phyloP scores from a whole-genome alignment of 1,139 yeast species.

The Kazachstania sp. region DNA sequence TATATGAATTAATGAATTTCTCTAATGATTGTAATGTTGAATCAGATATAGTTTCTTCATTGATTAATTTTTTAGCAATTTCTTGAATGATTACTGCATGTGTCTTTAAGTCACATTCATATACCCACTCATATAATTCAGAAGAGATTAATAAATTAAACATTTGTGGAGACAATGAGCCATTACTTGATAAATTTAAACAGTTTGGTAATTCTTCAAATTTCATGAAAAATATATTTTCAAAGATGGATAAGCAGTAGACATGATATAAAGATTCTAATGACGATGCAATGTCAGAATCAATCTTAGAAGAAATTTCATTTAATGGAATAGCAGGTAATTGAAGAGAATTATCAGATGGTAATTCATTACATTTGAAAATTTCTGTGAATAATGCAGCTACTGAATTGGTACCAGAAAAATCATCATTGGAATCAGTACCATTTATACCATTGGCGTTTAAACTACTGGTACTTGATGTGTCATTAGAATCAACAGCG shows the following conservation, averaged over 20 bases:
- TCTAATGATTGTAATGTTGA: slow-evolving; percentile 44
- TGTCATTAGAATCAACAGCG: not conserved
- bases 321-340: slow-evolving; percentile 8
- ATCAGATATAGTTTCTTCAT: slow-evolving; percentile 32
- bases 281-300: slow-evolving; percentile 10
- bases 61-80: slow-evolving; percentile 51
- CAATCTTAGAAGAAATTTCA: slow-evolving; percentile 6
- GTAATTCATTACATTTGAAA: not conserved
- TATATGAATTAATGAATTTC: slow-evolving; percentile 37
- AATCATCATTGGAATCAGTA: not conserved
- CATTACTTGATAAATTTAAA: slow-evolving; percentile 43
- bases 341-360: slow-evolving; percentile 1
- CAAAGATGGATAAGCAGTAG: slow-evolving; percentile 11
- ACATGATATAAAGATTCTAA: slow-evolving; percentile 13
- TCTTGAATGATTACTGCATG: slow-evolving; percentile 54
- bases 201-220: slow-evolving; percentile 13
- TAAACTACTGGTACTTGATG: not conserved
- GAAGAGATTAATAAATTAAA: slow-evolving; percentile 48
- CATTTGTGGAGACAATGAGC: slow-evolving; percentile 56
- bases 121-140: slow-evolving; percentile 49
- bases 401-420: not conserved
- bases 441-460: not conserved
- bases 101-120: slow-evolving; percentile 55
- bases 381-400: slow-evolving; percentile 1
- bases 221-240: slow-evolving; percentile 7